Percentiles rank a stretch among this genome's conserved stretches.
These are phyloP conservation scores for Yamadazyma conglobata DNA, from an alignment of 1,139 yeast genomes.

Conservation along the genomic window DNA sequence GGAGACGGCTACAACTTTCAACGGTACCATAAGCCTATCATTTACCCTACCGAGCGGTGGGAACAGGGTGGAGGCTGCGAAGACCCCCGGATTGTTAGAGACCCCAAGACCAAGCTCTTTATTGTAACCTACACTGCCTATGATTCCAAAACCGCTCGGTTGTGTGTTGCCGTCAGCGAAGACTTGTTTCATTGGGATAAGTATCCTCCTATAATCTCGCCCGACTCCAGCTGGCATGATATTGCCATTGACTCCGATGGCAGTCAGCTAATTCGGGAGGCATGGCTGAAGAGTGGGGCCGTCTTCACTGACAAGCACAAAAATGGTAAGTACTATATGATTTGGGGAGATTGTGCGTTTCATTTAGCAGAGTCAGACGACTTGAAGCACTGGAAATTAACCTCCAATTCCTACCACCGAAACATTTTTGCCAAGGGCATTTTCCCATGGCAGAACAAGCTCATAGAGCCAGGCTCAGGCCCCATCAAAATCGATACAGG, in stretches of 20 bases:
- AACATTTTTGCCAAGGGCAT: constrained; percentile 30
- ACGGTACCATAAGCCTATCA: constrained; percentile 31
- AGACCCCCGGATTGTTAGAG: constrained; percentile 43
- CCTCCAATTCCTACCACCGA: constrained; percentile 18
- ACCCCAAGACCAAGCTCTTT: constrained; percentile 33
- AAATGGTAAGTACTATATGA: constrained; percentile 42
- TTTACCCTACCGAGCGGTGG: constrained; percentile 39
- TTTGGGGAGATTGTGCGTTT: constrained; percentile 44
- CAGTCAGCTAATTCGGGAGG: constrained; percentile 22
- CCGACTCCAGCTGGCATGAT: constrained; percentile 30
- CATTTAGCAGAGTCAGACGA: constrained; percentile 38
- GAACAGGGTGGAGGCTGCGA: constrained; percentile 44
- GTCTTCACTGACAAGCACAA: constrained; percentile 31
- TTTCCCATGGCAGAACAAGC: constrained; percentile 32
- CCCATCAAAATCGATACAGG: constrained; percentile 35
- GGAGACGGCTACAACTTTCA: constrained; percentile 35
- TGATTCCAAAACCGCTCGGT: constrained; percentile 32
- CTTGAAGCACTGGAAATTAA: constrained; percentile 32
- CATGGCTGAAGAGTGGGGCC: constrained; percentile 48
- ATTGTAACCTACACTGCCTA: constrained; percentile 44
- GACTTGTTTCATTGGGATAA: constrained; percentile 42
- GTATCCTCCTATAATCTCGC: constrained; percentile 34
- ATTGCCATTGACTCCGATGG: constrained; percentile 27
- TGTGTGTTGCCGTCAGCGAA: constrained; percentile 41
- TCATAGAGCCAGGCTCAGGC: constrained; percentile 45